Evolutionary conservation across 2,329 filamentous ascomycete species (phyloP).

Genomic region (Fusarium pseudograminearum): DNA sequence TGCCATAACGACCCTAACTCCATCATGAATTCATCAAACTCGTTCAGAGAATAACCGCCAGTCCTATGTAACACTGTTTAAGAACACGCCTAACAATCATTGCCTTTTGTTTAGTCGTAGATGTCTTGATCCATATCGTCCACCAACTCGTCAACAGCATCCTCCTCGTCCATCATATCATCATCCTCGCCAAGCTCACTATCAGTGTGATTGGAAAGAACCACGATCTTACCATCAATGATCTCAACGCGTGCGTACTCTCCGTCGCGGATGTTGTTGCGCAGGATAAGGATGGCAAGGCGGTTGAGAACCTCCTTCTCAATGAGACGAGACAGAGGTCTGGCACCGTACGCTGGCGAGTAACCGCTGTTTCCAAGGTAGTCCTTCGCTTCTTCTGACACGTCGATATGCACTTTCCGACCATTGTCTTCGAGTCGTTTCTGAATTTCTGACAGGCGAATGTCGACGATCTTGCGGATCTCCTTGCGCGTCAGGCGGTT

Average conservation of each 20-base stretch:
- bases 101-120: constrained; percentile 53
- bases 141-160: constrained; percentile 77
- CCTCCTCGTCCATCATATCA: constrained; percentile 79
- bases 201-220: constrained; percentile 83
- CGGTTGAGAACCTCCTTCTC: constrained; percentile 98
- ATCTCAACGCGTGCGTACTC: constrained; percentile 85
- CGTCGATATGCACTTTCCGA: constrained; percentile 85
- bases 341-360: constrained; percentile 93
- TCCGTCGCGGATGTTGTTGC: constrained; percentile 86
- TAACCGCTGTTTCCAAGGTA: constrained; percentile 93
- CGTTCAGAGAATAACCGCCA: constrained; percentile 12
- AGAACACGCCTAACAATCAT: constrained; percentile 2
- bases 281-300: constrained; percentile 89
- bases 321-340: constrained; percentile 88
- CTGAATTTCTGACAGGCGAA: constrained; percentile 90
- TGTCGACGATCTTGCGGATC: constrained; percentile 95
- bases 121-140: constrained; percentile 72
- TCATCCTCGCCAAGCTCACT: constrained; percentile 72
- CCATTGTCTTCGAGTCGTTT: constrained; percentile 87
- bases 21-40: constrained; percentile 38
- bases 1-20: constrained; percentile 20
- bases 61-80: neutral
- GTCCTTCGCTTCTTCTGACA: constrained; percentile 87
- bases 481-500: constrained; percentile 91
- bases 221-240: constrained; percentile 81